These are phyloP conservation scores for Hericium erinaceus DNA, from an alignment of 768 basidiomycete genomes.

Conservation along the genomic window DNA sequence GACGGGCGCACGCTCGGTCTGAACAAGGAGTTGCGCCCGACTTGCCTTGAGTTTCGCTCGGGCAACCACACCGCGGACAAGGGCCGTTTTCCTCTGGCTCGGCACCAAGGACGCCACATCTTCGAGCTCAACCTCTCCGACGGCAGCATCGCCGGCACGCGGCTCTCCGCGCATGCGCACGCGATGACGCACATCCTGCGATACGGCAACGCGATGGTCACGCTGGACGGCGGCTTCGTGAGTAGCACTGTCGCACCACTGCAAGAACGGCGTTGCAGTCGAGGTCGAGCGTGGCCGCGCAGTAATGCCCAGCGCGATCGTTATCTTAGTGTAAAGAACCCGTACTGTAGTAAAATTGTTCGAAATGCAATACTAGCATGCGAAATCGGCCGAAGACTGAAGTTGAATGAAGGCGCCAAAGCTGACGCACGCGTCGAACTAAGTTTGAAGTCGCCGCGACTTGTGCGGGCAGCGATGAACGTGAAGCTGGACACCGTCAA, in stretches of 20 bases:
- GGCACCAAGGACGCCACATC: constrained; percentile 85
- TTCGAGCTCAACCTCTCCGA: constrained; percentile 71
- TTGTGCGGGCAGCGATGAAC: too few species aligned
- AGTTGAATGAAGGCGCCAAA: too few species aligned
- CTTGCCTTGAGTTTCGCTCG: constrained; percentile 71
- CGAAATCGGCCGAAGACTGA: too few species aligned
- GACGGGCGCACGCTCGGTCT: constrained; percentile 54
- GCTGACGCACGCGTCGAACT: too few species aligned
- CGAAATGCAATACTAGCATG: too few species aligned
- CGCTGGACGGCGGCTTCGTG: constrained; percentile 77
- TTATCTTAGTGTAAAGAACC: too few species aligned
- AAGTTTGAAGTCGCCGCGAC: too few species aligned
- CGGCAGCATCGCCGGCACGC: constrained; percentile 46
- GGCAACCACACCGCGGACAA: constrained; percentile 30
- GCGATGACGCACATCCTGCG: constrained; percentile 68
- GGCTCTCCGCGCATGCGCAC: constrained; percentile 53
- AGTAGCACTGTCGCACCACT: constrained; percentile 21
- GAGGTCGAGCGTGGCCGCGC: too few species aligned
- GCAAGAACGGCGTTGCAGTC: too few species aligned
- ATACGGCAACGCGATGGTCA: constrained; percentile 61
- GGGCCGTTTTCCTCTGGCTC: constrained; percentile 40
- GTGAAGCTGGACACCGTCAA: too few species aligned
- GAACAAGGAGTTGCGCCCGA: constrained; percentile 58
- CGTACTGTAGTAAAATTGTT: too few species aligned
- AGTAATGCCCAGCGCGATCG: too few species aligned